Conservation (phyloP, 345 rosid genomes). For the sweet orange (Citrus sinensis) region DNA sequence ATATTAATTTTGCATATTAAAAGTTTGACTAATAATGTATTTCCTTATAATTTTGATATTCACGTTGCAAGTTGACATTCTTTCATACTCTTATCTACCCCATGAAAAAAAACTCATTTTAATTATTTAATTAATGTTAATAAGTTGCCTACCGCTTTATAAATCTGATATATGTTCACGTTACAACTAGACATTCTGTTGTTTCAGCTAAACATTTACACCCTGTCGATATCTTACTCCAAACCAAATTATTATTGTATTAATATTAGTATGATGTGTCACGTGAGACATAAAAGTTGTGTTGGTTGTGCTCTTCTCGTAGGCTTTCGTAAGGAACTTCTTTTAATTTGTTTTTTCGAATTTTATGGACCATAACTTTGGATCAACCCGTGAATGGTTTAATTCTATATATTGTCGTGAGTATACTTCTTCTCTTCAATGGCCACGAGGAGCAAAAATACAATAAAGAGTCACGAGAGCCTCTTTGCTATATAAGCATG, state of each 20-base stretch:
- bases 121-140: too few species aligned
- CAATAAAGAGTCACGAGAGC: conserved; percentile 77
- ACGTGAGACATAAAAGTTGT: not conserved
- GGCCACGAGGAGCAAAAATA: conserved; percentile 64
- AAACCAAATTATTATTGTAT: not conserved
- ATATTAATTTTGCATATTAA: too few species aligned
- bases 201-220: not conserved
- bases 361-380: conserved; percentile 19
- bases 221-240: not conserved
- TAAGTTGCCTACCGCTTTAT: not conserved
- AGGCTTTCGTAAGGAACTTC: not conserved
- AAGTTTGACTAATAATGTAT: too few species aligned
- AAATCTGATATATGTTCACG: not conserved
- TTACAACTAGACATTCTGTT: not conserved
- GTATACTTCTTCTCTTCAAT: conserved; percentile 23
- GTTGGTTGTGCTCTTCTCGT: not conserved
- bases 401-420: conserved; percentile 31
- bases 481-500: conserved; percentile 12
- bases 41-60: too few species aligned
- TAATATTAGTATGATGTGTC: not conserved
- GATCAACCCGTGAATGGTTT: conserved; percentile 46
- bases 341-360: not conserved
- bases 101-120: too few species aligned
- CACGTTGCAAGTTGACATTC: too few species aligned
- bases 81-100: too few species aligned